Conservation (phyloP, 2,329 filamentous ascomycete genomes). For the Pyrenophora teres region DNA sequence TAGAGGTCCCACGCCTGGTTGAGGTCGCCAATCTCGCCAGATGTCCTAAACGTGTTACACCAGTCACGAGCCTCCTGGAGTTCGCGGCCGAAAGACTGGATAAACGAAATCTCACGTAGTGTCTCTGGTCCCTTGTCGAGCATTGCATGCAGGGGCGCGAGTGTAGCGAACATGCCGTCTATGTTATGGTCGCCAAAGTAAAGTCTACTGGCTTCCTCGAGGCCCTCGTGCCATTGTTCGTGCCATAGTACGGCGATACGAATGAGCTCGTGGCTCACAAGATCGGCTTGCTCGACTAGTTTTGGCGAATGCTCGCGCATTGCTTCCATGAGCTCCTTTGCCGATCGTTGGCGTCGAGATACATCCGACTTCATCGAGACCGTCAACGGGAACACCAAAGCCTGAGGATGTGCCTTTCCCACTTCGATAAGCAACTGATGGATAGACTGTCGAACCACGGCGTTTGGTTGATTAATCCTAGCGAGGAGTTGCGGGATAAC, state of each 20-base stretch:
- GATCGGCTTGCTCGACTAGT: slow-evolving; percentile 91
- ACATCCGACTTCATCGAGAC: slow-evolving; percentile 98
- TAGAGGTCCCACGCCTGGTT: slow-evolving; percentile 99
- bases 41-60: slow-evolving; percentile 88
- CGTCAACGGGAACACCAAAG: slow-evolving; percentile 93
- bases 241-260: slow-evolving; percentile 97
- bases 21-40: slow-evolving; percentile 88
- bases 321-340: slow-evolving; percentile 93
- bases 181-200: slow-evolving; percentile 99
- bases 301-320: slow-evolving; percentile 94
- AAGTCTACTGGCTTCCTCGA: slow-evolving; percentile 93
- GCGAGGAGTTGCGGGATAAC: slow-evolving; percentile 98
- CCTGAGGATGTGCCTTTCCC: slow-evolving; percentile 91
- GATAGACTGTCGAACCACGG: slow-evolving; percentile 83
- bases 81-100: slow-evolving; percentile 94
- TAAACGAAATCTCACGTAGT: slow-evolving; percentile 92
- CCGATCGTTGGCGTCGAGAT: slow-evolving; percentile 81
- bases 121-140: slow-evolving; percentile 91
- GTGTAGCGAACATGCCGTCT: slow-evolving; percentile 91
- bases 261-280: slow-evolving; percentile 95
- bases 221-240: slow-evolving; percentile 96
- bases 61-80: slow-evolving; percentile 93
- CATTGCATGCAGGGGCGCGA: slow-evolving; percentile 89
- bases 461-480: slow-evolving; percentile 94
- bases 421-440: slow-evolving; percentile 92